Evolutionary conservation across 371 early-diverging fungal species (phyloP), one percentile per base, ranked within the genome.

Genomic region (Mucor circinelloides): DNA sequence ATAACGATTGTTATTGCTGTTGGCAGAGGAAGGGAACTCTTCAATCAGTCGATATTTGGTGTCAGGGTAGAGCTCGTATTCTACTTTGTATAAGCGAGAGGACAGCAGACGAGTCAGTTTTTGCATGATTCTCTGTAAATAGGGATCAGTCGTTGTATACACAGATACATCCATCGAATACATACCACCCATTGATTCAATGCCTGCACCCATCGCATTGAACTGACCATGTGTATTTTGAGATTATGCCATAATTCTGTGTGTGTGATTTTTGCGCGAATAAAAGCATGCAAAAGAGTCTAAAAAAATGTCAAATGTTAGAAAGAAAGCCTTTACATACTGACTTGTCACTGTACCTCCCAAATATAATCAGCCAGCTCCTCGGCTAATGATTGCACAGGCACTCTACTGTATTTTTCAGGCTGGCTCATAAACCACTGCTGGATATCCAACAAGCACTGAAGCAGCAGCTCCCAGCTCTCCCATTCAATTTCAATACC

Each of bases 401-500:
- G 82, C 9, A 85, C 77, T 15, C 84, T 63, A n/a, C 69, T 75
- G 55, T 80, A 78, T 42, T 81, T 85, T 27, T 85, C 82, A 7
- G 78, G 80, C 36, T 75, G 74, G 50, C 74, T 78, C 84, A 89
- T 82, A 36, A 86, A 68, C 65, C 83, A 77, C 34, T 79, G 73
- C 63, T 87, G 87, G 60, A 89, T 86, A 59, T 84, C 83, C 61
- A 88, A 63, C 12, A 89, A 65, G 27, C 84, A 85, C 3, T 66
- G 73, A 13, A 88, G 58, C 34, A 90, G 62, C 0, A 74, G 54
- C 58, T 85, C 84, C 90, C 90, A 90, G 42, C 84, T 88, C 63
- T 85, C 84, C 59, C 70, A 70, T 59, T 90, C 89, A 76, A 90
- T 78, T 48, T 88, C 87, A 44, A 90, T 86, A n/a, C 86, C 85